Percentiles rank a stretch among this genome's conserved stretches.
Evolutionary conservation across 345 rosid genomes (phyloP).

Genomic region (Camelina laxa): DNA sequence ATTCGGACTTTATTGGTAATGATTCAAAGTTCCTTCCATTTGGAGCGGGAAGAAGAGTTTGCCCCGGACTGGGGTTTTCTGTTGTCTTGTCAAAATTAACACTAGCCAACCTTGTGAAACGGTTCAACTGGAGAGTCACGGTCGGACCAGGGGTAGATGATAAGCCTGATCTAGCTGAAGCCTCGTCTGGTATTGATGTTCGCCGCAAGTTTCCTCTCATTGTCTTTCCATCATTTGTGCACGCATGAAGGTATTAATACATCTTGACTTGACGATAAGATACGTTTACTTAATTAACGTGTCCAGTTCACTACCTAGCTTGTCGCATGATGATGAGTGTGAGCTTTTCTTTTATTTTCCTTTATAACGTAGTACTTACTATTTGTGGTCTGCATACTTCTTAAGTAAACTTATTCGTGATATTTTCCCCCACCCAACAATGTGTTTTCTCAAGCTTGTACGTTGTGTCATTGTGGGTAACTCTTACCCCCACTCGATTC

Average conservation of each 20-base stretch:
- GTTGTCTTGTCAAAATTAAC: background rate
- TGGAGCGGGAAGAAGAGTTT: conserved; percentile 19
- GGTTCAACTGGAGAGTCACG: background rate
- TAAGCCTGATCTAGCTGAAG: conserved; percentile 5
- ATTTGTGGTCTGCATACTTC: too few relatives aligned
- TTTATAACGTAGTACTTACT: background rate
- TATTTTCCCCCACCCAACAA: too few relatives aligned
- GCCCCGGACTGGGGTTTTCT: conserved; percentile 15
- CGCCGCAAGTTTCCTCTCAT: conserved; percentile 22
- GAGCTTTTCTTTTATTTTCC: background rate
- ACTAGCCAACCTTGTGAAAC: conserved; percentile 20
- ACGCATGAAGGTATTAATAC: background rate
- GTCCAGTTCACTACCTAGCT: too few relatives aligned
- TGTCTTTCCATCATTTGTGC: background rate
- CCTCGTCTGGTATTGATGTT: conserved; percentile 1
- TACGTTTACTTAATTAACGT: too few relatives aligned
- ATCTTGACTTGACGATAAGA: background rate
- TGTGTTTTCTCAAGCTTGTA: too few relatives aligned
- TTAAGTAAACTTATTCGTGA: too few relatives aligned
- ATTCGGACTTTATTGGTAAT: conserved; percentile 1
- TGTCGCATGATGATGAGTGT: background rate
- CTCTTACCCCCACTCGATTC: too few relatives aligned
- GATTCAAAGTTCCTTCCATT: conserved; percentile 16
- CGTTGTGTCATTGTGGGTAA: too few relatives aligned
- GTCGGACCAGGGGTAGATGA: background rate